Percentiles rank a stretch among this genome's conserved stretches.
Evolutionary conservation across 2,329 filamentous ascomycete genomes (phyloP).

Genomic region (Colletotrichum acutatum): DNA sequence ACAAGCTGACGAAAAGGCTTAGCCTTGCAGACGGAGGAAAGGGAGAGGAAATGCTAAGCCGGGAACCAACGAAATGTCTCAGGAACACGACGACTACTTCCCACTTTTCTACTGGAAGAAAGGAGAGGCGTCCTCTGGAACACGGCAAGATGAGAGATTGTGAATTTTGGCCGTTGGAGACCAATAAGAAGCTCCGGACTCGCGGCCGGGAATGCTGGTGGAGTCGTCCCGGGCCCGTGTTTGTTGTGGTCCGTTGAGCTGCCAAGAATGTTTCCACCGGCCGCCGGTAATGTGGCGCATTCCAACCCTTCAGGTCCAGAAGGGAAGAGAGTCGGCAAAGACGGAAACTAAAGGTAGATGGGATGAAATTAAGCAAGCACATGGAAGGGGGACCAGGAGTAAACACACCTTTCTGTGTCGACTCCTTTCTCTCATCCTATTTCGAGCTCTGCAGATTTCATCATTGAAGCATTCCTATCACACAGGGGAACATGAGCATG

Average conservation of each 20-base stretch:
- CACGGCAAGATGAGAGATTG: slow-evolving; percentile 1
- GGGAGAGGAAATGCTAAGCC: background rate
- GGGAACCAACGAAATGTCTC: background rate
- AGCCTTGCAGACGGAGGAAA: background rate
- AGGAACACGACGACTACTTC: background rate
- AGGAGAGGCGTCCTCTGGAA: background rate
- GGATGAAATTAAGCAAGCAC: background rate
- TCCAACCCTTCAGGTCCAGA: slow-evolving; percentile 10
- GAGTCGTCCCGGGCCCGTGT: slow-evolving; percentile 5
- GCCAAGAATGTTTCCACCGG: slow-evolving; percentile 19
- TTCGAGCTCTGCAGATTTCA: background rate
- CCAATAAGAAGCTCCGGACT: slow-evolving; percentile 6
- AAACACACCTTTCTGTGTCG: background rate
- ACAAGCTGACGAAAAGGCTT: background rate
- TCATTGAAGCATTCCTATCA: slow-evolving; percentile 17
- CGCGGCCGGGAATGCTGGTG: slow-evolving; percentile 6
- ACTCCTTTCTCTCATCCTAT: background rate
- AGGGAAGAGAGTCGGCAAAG: background rate
- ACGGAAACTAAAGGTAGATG: background rate
- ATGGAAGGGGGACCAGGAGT: background rate
- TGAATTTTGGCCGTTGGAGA: background rate
- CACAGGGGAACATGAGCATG: background rate
- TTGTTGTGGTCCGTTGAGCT: slow-evolving; percentile 20
- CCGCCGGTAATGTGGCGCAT: slow-evolving; percentile 23
- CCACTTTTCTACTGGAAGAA: background rate